Evolutionary conservation across 495 filamentous ascomycete species (phyloP).

Genomic region (Neurospora sp.): DNA sequence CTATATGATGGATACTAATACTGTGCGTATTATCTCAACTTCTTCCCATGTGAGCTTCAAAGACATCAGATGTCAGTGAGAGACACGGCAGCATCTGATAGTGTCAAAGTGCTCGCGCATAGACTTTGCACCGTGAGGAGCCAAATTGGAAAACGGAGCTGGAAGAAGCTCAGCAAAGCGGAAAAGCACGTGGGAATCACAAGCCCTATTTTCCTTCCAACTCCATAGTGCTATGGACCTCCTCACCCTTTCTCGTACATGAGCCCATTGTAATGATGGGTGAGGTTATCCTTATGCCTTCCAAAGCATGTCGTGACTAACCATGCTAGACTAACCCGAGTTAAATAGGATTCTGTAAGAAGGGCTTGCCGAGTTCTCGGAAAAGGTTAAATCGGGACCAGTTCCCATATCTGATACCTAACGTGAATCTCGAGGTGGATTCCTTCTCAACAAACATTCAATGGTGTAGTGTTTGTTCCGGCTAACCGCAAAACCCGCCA

Average conservation of each 20-base stretch:
- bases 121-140: not conserved
- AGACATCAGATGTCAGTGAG: not conserved
- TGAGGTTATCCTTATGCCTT: not conserved
- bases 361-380: not conserved
- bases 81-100: not conserved
- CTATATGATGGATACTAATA: not conserved
- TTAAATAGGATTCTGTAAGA: not conserved
- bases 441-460: not conserved
- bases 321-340: not conserved
- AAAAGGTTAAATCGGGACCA: not conserved
- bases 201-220: not conserved
- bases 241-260: not conserved
- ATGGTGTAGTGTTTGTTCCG: no score
- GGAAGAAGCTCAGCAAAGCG: not conserved
- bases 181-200: not conserved
- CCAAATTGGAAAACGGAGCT: not conserved
- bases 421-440: not conserved
- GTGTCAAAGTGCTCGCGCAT: not conserved
- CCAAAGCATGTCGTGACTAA: not conserved
- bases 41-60: not conserved
- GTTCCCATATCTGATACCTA: not conserved
- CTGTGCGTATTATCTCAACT: not conserved
- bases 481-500: not conserved
- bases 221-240: not conserved
- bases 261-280: not conserved